Evolutionary conservation across 495 filamentous ascomycete species (phyloP), one percentile per base, ranked within the genome.

Genomic region (Hamigera avellanea): DNA sequence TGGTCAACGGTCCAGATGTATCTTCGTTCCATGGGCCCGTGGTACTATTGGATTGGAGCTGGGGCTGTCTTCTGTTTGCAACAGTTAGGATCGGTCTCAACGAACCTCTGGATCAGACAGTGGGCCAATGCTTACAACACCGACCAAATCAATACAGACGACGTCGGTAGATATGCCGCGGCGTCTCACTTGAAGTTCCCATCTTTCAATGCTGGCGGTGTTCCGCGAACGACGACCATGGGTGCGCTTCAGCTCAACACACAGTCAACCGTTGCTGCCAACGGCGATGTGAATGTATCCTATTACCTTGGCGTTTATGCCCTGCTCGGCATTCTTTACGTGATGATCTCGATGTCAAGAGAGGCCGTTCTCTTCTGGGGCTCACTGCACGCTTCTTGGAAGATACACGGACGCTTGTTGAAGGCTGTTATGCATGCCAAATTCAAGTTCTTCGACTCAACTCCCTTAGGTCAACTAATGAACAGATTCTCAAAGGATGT

Each of bases 401-500:
- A 75, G 47, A 75, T 99, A 9, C 93, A 99, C 53, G 66, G 75
- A 37, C 70, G 74, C 17, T 72, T 99, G 31, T 78, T 96, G 57
- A 68, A 75, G 16, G 64, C 83, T 3, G 73, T 99, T 18, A 80
- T 84, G 37, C 78, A 87, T 35, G 93, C 93, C 12, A 86, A 84
- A 50, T 93, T 96, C 64, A 83, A 83, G 44, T 99, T 99, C 67
- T 99, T 99, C 53, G 93, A 99, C 54, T 85, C 86, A 1, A 99
- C 93, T 2, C 93, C 93, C 5, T 73, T 95, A 0, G 93, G 93
- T 9, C 91, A 95, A 57, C 70, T 99, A 44, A 96, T 96, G 83
- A 99, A 99, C 56, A 72, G 93, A 26, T 99, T 99, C 59, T 95
- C 89, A 43, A 96, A 95, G 57, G 93, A 96, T 57, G 70, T 96